A percentile compares a stretch with the other conserved stretches of the same genome.
Conservation (phyloP, 352 stramenopile species). For the Globisporangium paroecandrum region DNA sequence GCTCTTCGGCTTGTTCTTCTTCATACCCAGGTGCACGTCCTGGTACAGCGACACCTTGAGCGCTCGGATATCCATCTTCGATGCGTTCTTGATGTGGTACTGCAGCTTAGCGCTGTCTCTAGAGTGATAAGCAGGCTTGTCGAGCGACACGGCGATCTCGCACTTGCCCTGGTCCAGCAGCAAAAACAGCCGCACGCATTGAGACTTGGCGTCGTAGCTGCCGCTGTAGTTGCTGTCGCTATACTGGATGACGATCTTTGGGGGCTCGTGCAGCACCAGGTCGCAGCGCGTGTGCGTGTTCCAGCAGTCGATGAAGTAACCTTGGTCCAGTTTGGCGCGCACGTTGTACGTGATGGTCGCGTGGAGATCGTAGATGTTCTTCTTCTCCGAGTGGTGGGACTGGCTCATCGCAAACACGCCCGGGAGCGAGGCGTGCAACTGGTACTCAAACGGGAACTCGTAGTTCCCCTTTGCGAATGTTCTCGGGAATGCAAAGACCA, state of each 20-base stretch:
- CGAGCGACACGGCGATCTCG: conserved; percentile 28
- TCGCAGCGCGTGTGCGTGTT: conserved; percentile 8
- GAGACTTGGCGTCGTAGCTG: conserved; percentile 23
- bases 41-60: conserved; percentile 26
- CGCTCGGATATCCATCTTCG: conserved; percentile 31
- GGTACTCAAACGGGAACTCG: conserved; percentile 25
- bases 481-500: conserved; percentile 23
- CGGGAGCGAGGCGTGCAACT: conserved; percentile 20
- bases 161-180: conserved; percentile 36
- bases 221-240: conserved; percentile 7
- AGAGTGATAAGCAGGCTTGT: conserved; percentile 32
- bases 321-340: conserved; percentile 8
- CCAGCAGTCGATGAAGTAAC: conserved; percentile 6
- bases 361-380: conserved; percentile 1
- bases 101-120: conserved; percentile 31
- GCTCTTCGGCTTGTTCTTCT: conserved; percentile 11
- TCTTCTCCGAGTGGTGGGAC: not conserved
- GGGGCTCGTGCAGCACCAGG: conserved; percentile 30
- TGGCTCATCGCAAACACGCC: conserved; percentile 11
- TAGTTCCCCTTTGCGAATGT: conserved; percentile 17
- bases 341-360: conserved; percentile 17
- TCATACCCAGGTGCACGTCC: conserved; percentile 19
- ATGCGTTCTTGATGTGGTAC: conserved; percentile 36
- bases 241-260: conserved; percentile 23
- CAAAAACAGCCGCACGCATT: conserved; percentile 34